Conservation (phyloP, 2,329 filamentous ascomycete genomes). For the Colletotrichum camelliae region DNA sequence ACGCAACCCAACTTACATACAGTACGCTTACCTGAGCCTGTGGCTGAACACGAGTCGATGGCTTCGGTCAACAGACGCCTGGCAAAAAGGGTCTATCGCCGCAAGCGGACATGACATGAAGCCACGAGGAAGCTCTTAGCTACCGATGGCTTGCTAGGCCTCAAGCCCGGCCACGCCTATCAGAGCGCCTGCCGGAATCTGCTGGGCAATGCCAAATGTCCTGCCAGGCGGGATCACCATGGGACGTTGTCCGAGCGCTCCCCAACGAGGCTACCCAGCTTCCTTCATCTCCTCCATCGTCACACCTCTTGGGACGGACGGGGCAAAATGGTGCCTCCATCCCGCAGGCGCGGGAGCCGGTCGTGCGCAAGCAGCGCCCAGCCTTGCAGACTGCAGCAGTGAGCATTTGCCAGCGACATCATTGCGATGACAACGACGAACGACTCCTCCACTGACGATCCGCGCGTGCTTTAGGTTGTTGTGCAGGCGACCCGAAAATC, state of each 20-base stretch:
- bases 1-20: not conserved
- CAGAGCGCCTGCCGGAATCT: conserved; percentile 5
- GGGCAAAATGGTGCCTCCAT: not conserved
- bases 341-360: not conserved
- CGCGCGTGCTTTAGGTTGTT: not conserved
- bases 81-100: not conserved
- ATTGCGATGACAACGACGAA: not conserved
- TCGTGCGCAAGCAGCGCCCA: not conserved
- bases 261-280: not conserved
- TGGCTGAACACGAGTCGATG: conserved; percentile 3
- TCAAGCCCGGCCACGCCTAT: not conserved
- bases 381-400: not conserved
- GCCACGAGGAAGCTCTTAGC: not conserved
- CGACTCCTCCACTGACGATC: not conserved
- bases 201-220: not conserved
- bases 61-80: conserved; percentile 2
- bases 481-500: not conserved
- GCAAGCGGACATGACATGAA: not conserved
- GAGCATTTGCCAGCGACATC: not conserved
- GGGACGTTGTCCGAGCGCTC: conserved; percentile 2
- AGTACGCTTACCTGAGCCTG: conserved; percentile 3
- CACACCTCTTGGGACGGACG: not conserved
- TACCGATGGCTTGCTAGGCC: not conserved
- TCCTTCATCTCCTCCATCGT: not conserved
- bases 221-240: conserved; percentile 1